phyloP scores from a whole-genome alignment of 2,329 filamentous ascomycete species.

The Aspergillus fumigatiaffinis region DNA sequence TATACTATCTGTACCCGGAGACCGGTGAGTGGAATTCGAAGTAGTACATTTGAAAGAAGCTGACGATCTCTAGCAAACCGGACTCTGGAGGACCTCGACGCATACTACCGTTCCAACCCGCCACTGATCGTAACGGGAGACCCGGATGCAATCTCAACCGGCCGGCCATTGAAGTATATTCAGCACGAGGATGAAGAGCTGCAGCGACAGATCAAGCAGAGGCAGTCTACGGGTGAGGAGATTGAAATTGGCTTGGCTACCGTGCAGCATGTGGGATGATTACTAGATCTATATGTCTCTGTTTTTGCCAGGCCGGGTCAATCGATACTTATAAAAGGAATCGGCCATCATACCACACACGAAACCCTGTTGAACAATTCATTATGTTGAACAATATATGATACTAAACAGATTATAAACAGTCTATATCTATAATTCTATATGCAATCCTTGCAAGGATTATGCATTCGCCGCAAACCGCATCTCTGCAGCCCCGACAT shows the following conservation, averaged over 20 bases:
- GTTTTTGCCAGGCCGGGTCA: no score
- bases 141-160: conserved; percentile 44
- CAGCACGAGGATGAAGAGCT: conserved; percentile 43
- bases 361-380: neutral
- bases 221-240: neutral
- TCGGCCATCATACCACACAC: neutral
- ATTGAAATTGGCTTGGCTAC: neutral
- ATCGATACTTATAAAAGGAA: no score
- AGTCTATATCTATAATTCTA: neutral
- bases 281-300: neutral
- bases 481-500: conserved; percentile 46
- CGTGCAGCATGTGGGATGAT: neutral
- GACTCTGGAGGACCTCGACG: conserved; percentile 34
- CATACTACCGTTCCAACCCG: conserved; percentile 36
- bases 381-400: neutral
- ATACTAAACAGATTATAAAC: neutral
- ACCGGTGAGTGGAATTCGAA: conserved; percentile 15
- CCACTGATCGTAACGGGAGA: conserved; percentile 47
- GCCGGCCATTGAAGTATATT: conserved; percentile 47
- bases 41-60: neutral
- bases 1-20: conserved; percentile 41
- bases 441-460: neutral
- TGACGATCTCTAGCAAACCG: conserved; percentile 16
- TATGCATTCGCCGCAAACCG: conserved; percentile 15
- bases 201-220: neutral